Percentiles rank a stretch among this genome's conserved stretches.
Evolutionary conservation across 352 stramenopile genomes (phyloP).

Genomic region (Phytophthora cactorum): DNA sequence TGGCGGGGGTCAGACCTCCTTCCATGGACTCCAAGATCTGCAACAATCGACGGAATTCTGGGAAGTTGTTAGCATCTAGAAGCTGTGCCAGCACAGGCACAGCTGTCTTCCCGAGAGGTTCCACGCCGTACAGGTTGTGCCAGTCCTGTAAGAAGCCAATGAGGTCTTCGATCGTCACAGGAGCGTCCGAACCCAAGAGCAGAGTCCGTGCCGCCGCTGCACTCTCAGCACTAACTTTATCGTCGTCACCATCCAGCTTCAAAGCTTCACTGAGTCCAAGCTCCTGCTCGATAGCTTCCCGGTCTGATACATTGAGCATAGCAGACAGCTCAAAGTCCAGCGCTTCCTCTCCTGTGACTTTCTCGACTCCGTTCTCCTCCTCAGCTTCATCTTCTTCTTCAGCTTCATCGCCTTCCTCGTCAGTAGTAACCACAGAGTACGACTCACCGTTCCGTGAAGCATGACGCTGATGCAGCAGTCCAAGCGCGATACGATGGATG

Average conservation of each 20-base stretch:
- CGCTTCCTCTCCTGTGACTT: constrained; percentile 8
- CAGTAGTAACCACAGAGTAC: not conserved
- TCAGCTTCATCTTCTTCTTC: constrained; percentile 14
- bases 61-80: constrained; percentile 52
- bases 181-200: constrained; percentile 47
- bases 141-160: constrained; percentile 84
- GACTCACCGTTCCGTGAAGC: constrained; percentile 4
- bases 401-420: constrained; percentile 13
- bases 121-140: constrained; percentile 83
- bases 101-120: constrained; percentile 74
- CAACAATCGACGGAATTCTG: constrained; percentile 73
- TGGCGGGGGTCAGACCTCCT: constrained; percentile 63
- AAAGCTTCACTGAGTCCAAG: constrained; percentile 42
- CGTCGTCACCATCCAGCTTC: constrained; percentile 51
- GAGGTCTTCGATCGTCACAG: constrained; percentile 63
- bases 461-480: constrained; percentile 55
- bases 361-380: not conserved
- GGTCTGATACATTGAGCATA: constrained; percentile 47
- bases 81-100: constrained; percentile 73
- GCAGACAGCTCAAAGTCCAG: constrained; percentile 41
- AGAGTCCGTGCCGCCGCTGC: constrained; percentile 19
- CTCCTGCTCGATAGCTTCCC: constrained; percentile 56
- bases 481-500: constrained; percentile 77
- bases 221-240: constrained; percentile 34
- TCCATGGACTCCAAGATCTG: constrained; percentile 84